Base-by-base conservation (phyloP, 2,329 filamentous ascomycete genomes). In the Blastomyces emzantsi region DNA sequence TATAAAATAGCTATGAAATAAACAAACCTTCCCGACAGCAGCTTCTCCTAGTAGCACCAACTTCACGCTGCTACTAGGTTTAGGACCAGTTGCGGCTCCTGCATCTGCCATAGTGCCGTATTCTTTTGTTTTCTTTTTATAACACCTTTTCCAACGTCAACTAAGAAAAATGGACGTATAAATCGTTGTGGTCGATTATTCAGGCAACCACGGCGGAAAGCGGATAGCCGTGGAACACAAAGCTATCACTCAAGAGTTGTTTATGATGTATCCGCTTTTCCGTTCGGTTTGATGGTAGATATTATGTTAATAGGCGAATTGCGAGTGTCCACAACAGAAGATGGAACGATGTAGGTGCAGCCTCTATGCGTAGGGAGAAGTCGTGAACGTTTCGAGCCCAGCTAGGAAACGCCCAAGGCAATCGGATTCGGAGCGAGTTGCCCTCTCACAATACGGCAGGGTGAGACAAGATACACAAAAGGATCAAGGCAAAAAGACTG, bases 21-120 rank as follows among this genome's bases (percentile, higher is more conserved):
- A 41, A 69, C 77, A 66, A 82, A 96, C 94, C 89, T 99, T 99
- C 85, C 94, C 94, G 64, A 99, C 94, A 66, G 94, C 94, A 67
- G 94, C 94, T 81, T 99, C 94, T 70, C 94, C 94, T 64, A 99
- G 87, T 74, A 99, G 85, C 69, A 99, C 94, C 70, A 99, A 89
- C 88, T 99, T 99, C 77, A 99, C 94, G 81, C 94, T 99, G 87
- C 92, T 97, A 83, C 92, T 97, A 67, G 94, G 94, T 82, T 97
- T 99, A 66, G 91, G 89, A 71, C 87, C 82, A 70, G 79, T 76
- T 70, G 81, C 78, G 74, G 84, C 82, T 70, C 85, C 85, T 74
- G 86, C 81, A 76, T 92, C 89, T 74, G 88, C 86, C 90, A 92
- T 93, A 28, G 19, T 67, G 33, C 19, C 28, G 22, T 60, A 30